phyloP scores from a whole-genome alignment of 371 early-diverging fungal genomes.

The Coemansia sp. region DNA sequence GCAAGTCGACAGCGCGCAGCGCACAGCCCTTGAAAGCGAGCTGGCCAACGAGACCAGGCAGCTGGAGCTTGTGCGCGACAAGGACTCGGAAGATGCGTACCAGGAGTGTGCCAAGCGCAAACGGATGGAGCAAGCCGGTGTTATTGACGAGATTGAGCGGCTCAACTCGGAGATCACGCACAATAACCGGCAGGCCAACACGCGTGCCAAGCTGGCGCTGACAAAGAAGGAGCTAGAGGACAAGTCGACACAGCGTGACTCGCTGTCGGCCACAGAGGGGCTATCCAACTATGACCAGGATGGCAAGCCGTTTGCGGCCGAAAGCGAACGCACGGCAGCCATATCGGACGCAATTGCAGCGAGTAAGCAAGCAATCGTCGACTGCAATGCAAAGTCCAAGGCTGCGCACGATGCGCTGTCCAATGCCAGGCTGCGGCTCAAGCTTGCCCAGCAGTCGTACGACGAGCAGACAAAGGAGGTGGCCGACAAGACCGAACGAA shows the following conservation, averaged over 20 bases:
- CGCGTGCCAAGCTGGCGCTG: slow-evolving; percentile 58
- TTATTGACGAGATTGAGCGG: slow-evolving; percentile 34
- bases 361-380: slow-evolving; percentile 24
- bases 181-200: slow-evolving; percentile 54
- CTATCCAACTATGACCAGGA: slow-evolving; percentile 9
- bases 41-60: slow-evolving; percentile 12
- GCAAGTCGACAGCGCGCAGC: slow-evolving; percentile 10
- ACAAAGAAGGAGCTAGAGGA: slow-evolving; percentile 50
- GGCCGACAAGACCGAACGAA: slow-evolving; percentile 19
- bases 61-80: slow-evolving; percentile 14
- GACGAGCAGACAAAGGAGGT: slow-evolving; percentile 21
- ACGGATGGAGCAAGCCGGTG: slow-evolving; percentile 28
- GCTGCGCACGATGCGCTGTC: slow-evolving; percentile 36
- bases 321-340: slow-evolving; percentile 22
- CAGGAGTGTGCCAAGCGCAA: slow-evolving; percentile 27
- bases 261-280: slow-evolving; percentile 21
- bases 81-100: slow-evolving; percentile 15
- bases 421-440: slow-evolving; percentile 25
- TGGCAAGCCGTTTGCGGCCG: slow-evolving; percentile 11
- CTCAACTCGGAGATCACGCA: slow-evolving; percentile 40
- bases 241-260: slow-evolving; percentile 24
- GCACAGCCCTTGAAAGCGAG: slow-evolving; percentile 6
- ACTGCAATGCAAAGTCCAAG: slow-evolving; percentile 22
- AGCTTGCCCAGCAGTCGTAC: slow-evolving; percentile 20
- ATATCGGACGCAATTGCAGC: slow-evolving; percentile 16